These are phyloP conservation scores for Diaporthe vexans DNA, from an alignment of 2,329 filamentous ascomycete genomes.

Conservation along the genomic window DNA sequence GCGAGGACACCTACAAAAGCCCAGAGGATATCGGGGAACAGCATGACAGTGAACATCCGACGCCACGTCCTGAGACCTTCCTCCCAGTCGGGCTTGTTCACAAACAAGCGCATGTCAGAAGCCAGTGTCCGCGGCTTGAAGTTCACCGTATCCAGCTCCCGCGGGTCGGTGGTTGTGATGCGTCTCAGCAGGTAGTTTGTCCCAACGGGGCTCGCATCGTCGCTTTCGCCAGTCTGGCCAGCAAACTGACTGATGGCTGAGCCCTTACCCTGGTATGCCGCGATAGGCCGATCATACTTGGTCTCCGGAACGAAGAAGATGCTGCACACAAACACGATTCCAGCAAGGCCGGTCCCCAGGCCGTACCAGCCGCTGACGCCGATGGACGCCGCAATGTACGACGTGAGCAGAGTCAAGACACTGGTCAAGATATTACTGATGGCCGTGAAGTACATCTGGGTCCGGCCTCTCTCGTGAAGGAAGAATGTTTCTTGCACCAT, in stretches of 20 bases:
- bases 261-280: constrained; percentile 18
- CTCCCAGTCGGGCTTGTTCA: constrained; percentile 38
- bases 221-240: constrained; percentile 3
- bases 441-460: constrained; percentile 37
- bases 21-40: constrained; percentile 10
- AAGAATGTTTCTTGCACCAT: constrained; percentile 42
- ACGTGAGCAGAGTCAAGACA: constrained; percentile 33
- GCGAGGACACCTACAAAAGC: not conserved
- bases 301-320: constrained; percentile 54
- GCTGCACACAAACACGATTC: constrained; percentile 59
- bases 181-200: constrained; percentile 8
- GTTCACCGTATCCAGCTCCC: constrained; percentile 34
- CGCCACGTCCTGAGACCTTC: constrained; percentile 27
- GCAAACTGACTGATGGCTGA: not conserved
- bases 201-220: not conserved
- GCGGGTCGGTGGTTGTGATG: constrained; percentile 18
- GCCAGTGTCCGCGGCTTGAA: constrained; percentile 35
- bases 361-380: constrained; percentile 38
- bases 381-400: constrained; percentile 36
- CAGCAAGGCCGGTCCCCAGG: constrained; percentile 46
- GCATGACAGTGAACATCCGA: constrained; percentile 35
- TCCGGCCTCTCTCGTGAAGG: constrained; percentile 38
- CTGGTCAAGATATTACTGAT: constrained; percentile 36
- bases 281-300: constrained; percentile 33
- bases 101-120: constrained; percentile 39